Conservation (phyloP, 345 rosid species). For the Salix purpurea region DNA sequence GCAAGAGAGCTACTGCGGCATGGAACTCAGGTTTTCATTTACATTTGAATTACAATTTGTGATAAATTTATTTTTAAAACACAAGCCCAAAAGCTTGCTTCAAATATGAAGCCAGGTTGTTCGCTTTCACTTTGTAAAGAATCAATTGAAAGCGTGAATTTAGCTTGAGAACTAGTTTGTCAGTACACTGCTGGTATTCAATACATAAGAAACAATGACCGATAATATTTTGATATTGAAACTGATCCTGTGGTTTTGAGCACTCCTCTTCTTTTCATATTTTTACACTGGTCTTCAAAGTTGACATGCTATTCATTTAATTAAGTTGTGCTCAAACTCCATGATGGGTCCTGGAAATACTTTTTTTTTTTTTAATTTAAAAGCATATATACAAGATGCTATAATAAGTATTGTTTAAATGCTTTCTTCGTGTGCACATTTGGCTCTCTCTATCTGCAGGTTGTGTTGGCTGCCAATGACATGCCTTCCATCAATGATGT, state of each 20-base stretch:
- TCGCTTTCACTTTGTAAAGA: neutral
- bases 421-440: neutral
- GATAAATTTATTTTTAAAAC: conserved; percentile 6
- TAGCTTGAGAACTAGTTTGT: neutral
- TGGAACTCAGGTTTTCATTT: conserved; percentile 73
- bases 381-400: neutral
- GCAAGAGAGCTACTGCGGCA: conserved; percentile 81
- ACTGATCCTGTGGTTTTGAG: neutral
- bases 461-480: conserved; percentile 95
- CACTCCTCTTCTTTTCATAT: neutral
- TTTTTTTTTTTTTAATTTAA: neutral
- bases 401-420: neutral
- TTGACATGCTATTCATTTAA: neutral
- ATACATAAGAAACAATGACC: neutral
- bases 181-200: neutral
- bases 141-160: neutral
- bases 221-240: neutral
- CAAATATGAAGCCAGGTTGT: neutral
- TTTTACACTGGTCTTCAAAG: neutral
- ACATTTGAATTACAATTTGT: neutral
- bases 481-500: conserved; percentile 96
- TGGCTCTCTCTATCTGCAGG: conserved; percentile 37
- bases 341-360: neutral
- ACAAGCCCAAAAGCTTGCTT: neutral
- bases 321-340: neutral